phyloP scores from a whole-genome alignment of 78 protist species.

The Neovahlkampfia damariscottae region DNA sequence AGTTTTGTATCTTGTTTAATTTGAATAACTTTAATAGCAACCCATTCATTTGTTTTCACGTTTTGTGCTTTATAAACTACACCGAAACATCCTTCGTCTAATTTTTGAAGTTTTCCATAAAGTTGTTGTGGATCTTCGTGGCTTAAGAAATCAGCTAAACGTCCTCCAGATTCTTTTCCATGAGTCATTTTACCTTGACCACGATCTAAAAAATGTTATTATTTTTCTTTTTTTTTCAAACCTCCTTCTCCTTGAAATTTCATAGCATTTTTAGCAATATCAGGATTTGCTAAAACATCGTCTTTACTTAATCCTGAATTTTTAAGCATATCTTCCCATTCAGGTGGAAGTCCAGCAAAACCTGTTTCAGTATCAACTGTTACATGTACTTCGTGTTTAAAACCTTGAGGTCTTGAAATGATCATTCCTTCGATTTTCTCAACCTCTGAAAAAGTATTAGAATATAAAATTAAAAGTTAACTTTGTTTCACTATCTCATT shows the following conservation, averaged over 20 bases:
- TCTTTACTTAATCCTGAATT: not conserved
- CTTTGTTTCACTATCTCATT: too few species aligned
- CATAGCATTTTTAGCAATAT: not conserved
- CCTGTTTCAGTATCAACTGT: not conserved
- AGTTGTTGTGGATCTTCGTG: slow-evolving; percentile 1
- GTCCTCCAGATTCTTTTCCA: too few species aligned
- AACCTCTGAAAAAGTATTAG: too few species aligned
- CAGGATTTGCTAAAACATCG: not conserved
- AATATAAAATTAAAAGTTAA: too few species aligned
- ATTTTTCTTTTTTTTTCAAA: not conserved
- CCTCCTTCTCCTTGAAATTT: not conserved
- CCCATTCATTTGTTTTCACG: not conserved
- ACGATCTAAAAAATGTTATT: not conserved
- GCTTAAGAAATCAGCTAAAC: not conserved
- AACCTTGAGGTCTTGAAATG: not conserved
- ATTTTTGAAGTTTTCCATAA: not conserved
- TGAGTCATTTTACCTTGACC: too few species aligned
- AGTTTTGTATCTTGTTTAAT: slow-evolving; percentile 10
- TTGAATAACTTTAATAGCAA: slow-evolving; percentile 20
- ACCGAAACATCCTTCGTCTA: slow-evolving; percentile 25
- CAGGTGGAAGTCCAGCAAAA: not conserved
- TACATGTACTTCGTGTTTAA: not conserved
- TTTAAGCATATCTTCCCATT: not conserved
- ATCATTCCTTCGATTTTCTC: too few species aligned
- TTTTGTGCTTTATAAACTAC: slow-evolving; percentile 5